Conservation (phyloP, 148 eudicot species). For the Tetragonia tetragonoides region DNA sequence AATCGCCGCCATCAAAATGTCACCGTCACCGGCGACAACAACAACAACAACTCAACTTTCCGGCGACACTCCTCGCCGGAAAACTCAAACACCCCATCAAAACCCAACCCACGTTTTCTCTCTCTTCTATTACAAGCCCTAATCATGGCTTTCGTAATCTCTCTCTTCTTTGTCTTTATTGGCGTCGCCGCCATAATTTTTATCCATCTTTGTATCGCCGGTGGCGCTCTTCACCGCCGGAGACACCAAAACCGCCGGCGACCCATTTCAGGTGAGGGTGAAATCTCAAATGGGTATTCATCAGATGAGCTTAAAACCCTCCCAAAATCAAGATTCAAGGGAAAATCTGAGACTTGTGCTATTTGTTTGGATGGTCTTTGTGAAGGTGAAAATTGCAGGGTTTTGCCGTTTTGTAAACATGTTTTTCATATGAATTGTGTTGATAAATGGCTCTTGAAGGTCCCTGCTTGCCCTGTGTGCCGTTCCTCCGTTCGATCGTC, state of each 20-base stretch:
- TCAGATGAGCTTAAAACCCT: conserved; percentile 24
- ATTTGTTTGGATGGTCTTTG: conserved; percentile 58
- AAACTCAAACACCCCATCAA: conserved; percentile 10
- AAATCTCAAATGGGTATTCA: conserved; percentile 25
- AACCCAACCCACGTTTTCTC: conserved; percentile 30
- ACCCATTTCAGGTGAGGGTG: conserved; percentile 10
- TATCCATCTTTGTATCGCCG: conserved; percentile 37
- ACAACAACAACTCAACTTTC: not conserved
- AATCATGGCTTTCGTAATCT: conserved; percentile 31
- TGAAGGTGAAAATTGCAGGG: conserved; percentile 49
- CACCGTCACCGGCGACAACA: conserved; percentile 6
- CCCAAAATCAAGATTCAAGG: conserved; percentile 24
- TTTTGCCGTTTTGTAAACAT: conserved; percentile 53
- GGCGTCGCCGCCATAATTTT: conserved; percentile 37
- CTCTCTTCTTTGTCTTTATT: conserved; percentile 33
- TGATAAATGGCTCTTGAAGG: conserved; percentile 60
- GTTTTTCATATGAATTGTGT: conserved; percentile 61
- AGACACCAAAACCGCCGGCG: conserved; percentile 20
- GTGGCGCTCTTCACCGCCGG: conserved; percentile 35
- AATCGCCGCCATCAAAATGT: conserved; percentile 20
- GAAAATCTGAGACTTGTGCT: conserved; percentile 35
- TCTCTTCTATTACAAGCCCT: conserved; percentile 32
- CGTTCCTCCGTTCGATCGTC: conserved; percentile 43
- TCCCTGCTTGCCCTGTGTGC: conserved; percentile 67
- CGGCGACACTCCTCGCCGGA: conserved; percentile 11